phyloP scores from a whole-genome alignment of 805 yeast species.

The Kluyveromyces siamensis region DNA sequence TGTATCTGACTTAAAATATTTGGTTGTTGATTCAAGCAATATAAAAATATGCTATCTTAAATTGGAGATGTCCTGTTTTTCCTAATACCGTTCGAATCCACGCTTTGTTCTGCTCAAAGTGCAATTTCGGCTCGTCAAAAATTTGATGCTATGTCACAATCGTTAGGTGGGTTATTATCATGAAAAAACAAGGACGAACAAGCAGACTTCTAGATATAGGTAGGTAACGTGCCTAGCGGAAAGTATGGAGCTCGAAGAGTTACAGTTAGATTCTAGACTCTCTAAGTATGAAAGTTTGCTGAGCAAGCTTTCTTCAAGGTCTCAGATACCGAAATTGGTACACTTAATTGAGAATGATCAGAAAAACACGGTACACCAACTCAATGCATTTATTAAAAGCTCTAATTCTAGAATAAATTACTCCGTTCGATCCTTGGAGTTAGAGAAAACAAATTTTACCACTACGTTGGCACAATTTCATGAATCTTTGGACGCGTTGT shows the following conservation, averaged over 20 bases:
- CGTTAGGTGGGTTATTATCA: too few relatives aligned
- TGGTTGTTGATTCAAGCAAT: not conserved
- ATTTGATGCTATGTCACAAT: too few relatives aligned
- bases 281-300: constrained; percentile 21
- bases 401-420: constrained; percentile 18
- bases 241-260: constrained; percentile 1
- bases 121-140: too few relatives aligned
- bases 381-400: constrained; percentile 15
- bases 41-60: too few relatives aligned
- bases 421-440: constrained; percentile 40
- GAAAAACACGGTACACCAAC: constrained; percentile 6
- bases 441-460: constrained; percentile 55
- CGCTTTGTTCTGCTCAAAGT: too few relatives aligned
- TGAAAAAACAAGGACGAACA: too few relatives aligned
- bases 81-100: too few relatives aligned
- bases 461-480: constrained; percentile 50
- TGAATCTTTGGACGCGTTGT: constrained; percentile 42
- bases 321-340: constrained; percentile 22
- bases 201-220: too few relatives aligned
- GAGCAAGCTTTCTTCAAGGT: constrained; percentile 21
- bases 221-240: not conserved
- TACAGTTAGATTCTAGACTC: constrained; percentile 17
- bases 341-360: constrained; percentile 16
- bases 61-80: too few relatives aligned
- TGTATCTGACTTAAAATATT: not conserved